Percentiles rank a stretch among this genome's conserved stretches.
Evolutionary conservation across 2,329 filamentous ascomycete genomes (phyloP).

Genomic region (Claviceps fusiformis): DNA sequence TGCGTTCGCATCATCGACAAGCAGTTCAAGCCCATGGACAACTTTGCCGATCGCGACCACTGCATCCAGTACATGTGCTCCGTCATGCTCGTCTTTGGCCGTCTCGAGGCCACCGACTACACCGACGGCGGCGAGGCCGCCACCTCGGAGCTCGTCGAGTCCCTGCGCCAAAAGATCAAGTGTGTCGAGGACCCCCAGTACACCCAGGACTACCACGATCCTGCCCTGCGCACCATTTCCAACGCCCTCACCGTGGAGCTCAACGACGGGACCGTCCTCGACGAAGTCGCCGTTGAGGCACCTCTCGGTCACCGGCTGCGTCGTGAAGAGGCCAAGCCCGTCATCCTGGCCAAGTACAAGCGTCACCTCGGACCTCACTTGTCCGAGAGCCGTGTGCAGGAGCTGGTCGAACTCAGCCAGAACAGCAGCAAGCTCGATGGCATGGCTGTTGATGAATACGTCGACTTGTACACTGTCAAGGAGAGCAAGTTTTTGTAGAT

Average conservation of each 20-base stretch:
- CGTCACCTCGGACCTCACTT: conserved; percentile 80
- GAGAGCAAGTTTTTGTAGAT: conserved; percentile 42
- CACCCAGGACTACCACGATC: conserved; percentile 92
- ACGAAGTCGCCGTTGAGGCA: conserved; percentile 86
- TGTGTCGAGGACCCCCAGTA: conserved; percentile 95
- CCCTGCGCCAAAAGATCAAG: conserved; percentile 81
- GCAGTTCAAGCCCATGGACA: conserved; percentile 99
- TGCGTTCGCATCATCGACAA: conserved; percentile 99
- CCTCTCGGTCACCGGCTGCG: conserved; percentile 84
- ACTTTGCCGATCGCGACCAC: conserved; percentile 98
- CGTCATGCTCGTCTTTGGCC: conserved; percentile 90
- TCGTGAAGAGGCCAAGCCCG: conserved; percentile 92
- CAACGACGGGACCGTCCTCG: conserved; percentile 82
- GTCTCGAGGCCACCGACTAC: conserved; percentile 88
- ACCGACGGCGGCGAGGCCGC: conserved; percentile 85
- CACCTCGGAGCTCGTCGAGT: conserved; percentile 77
- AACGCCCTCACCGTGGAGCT: conserved; percentile 92
- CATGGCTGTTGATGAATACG: conserved; percentile 82
- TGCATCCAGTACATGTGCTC: conserved; percentile 99
- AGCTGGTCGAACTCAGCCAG: conserved; percentile 69
- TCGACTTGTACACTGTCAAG: conserved; percentile 63
- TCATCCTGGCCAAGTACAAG: conserved; percentile 92
- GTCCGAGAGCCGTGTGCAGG: conserved; percentile 59
- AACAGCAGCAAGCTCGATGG: conserved; percentile 62
- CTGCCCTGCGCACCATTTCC: conserved; percentile 84